Base-by-base conservation (phyloP, 768 basidiomycete genomes). In the Agaricus blazei region DNA sequence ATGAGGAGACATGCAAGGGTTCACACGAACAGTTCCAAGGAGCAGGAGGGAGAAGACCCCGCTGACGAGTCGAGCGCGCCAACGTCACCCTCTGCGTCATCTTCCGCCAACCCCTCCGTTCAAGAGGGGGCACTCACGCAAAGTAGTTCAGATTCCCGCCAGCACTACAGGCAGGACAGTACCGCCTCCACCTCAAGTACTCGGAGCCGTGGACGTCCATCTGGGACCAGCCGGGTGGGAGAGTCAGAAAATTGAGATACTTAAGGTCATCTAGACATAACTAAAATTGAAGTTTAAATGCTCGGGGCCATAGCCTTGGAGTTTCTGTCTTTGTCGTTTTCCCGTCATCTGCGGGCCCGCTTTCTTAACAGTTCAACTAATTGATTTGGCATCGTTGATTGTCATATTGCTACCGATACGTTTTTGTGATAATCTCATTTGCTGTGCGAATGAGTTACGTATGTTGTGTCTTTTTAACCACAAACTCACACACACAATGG, bases 1-100 rank as follows among this genome's bases (percentile, higher is more conserved):
- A 92, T 92, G 90, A 85, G 90, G 59, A 78, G 90, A 55, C 90
- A 92, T 67, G 83, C 88, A 57, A 84, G 89, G 53, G 84, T 87
- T 11, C 89, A 91, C 64, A 73, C 69, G 27, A 66, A 68, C 37
- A 61, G 47, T 38, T 56, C 56, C 51, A 65, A 62, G 42, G 70
- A 71, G 47, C 68, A 69, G 52, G 79, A 71, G 42, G 67, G 67
- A 53, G 79, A 78, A 49, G 61, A 65, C 23, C 73, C 71, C 19
- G 74, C 72, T 56, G 79, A 78, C 51, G 81, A 81, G 46, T 74
- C 72, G 34, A 74, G 72, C 57, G 76, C 77, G 27, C 52, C 24
- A 28, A 27, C 53, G 12, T 49, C 55, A 45, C 44, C 56, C 58
- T 15, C 41, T 28, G 53, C 29, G 45, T 45, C 52, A 51, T 42